phyloP scores from a whole-genome alignment of 768 basidiomycete genomes.

The Boletus patriciae region DNA sequence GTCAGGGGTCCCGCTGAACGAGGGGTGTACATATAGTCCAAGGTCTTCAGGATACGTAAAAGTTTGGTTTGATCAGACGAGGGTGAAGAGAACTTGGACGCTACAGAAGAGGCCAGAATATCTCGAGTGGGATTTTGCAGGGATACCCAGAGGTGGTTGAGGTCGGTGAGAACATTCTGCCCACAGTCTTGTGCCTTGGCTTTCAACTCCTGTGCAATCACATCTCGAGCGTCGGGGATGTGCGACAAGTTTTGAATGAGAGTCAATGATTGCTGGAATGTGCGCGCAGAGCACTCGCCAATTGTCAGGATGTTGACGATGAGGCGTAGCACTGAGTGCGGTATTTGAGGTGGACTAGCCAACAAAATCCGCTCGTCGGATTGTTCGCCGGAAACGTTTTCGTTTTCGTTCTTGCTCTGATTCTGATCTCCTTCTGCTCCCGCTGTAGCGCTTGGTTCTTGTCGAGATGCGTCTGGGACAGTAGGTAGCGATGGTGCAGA shows the following conservation, averaged over 20 bases:
- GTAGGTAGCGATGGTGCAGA: conserved; percentile 5
- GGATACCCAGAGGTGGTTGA: conserved; percentile 70
- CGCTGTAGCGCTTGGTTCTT: conserved; percentile 17
- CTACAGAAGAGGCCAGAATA: conserved; percentile 61
- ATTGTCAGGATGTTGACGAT: conserved; percentile 97
- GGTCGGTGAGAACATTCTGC: conserved; percentile 65
- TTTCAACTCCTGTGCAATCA: conserved; percentile 86
- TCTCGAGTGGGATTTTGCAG: conserved; percentile 58
- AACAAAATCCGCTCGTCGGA: conserved; percentile 51
- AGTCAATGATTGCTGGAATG: conserved; percentile 91
- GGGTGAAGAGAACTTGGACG: conserved; percentile 89
- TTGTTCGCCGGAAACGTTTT: conserved; percentile 19
- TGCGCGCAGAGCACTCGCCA: conserved; percentile 93
- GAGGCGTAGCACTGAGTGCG: conserved; percentile 78
- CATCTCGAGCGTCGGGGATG: conserved; percentile 84
- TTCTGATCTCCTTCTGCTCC: conserved; percentile 21
- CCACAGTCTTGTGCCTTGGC: conserved; percentile 88
- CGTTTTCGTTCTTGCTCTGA: conserved; percentile 24
- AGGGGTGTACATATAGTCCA: conserved; percentile 93
- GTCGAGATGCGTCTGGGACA: conserved; percentile 9
- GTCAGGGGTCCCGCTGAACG: conserved; percentile 43
- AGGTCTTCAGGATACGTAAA: conserved; percentile 90
- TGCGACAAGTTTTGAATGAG: conserved; percentile 91
- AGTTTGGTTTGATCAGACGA: conserved; percentile 97
- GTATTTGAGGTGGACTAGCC: conserved; percentile 79